Evolutionary conservation across 2,329 filamentous ascomycete genomes (phyloP), one percentile per base, ranked within the genome.

Genomic region (Parascedosporium putredinis): DNA sequence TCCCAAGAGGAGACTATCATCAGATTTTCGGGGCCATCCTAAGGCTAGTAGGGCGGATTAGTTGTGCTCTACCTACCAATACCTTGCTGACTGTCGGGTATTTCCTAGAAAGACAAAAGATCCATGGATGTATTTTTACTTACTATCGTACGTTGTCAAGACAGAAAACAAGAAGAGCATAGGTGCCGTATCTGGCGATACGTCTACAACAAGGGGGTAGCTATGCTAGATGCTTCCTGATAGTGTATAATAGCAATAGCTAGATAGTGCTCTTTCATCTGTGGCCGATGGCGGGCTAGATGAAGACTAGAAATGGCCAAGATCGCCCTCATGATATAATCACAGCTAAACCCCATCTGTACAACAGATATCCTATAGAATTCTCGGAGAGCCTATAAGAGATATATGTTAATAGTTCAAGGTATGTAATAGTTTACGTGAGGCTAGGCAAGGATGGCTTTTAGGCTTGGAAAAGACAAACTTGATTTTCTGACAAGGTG

Each of bases 271-370:
- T 66, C 62, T 18, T 60, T 60, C 47, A 58, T 62, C 5, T 66
- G 61, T 0, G 64, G 66, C 6, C 62, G 62, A 36, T 64, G 65
- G 34, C 64, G 62, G 1, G 72, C 68, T 3, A 77, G 61, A 52
- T 78, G 74, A 2, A 76, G 58, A 1, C 73, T 72, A 2, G 73
- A 67, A 6, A 77, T 55, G 5, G 73, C 70, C 7, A 79, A 62
- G 10, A 77, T 64, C 12, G 64, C 65, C 10, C 69, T 68, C 59
- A 78, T 69, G 8, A 76, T 67, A 53, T 70, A 75, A 14, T 67
- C 68, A 50, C 67, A 67, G 1, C 60, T 53, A 25, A 76, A 68
- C 2, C 67, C 74, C 22, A 74, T 57, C n/a, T 67, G 64, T 9
- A 74, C 69, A 3, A 71, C 67, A 48, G 68, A 69, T 6, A 71